A percentile compares a stretch with the other conserved stretches of the same genome.
These are phyloP conservation scores for Suillus subaureus DNA, from an alignment of 768 basidiomycete species.

Conservation along the genomic window DNA sequence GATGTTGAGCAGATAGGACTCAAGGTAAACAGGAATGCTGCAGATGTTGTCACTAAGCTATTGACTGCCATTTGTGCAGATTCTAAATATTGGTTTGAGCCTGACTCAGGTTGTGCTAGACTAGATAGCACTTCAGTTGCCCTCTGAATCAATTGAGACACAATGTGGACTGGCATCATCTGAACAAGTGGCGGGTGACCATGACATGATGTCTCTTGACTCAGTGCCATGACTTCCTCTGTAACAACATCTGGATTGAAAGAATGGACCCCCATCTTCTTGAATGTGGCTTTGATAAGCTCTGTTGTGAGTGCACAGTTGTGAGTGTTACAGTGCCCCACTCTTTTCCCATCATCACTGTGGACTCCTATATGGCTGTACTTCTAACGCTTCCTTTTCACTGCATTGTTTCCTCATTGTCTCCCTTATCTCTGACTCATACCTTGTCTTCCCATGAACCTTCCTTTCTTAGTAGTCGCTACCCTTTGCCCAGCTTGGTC, in stretches of 20 bases:
- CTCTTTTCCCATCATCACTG: no score
- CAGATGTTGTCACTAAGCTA: not conserved
- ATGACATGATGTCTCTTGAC: constrained; percentile 6
- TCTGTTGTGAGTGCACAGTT: constrained; percentile 28
- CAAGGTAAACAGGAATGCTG: not conserved
- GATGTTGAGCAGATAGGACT: not conserved
- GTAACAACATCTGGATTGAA: constrained; percentile 23
- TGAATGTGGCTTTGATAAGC: constrained; percentile 26
- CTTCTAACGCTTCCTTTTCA: no score
- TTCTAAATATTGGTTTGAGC: not conserved
- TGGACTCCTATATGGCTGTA: no score
- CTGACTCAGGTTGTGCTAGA: not conserved
- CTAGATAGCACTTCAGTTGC: constrained; percentile 8
- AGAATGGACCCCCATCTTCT: constrained; percentile 30
- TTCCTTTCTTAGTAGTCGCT: no score
- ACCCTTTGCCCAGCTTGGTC: no score
- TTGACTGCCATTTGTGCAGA: not conserved
- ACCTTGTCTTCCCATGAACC: no score
- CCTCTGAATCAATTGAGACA: constrained; percentile 10
- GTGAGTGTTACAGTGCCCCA: no score
- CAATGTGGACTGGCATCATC: constrained; percentile 10
- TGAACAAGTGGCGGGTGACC: constrained; percentile 3
- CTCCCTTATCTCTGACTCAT: no score
- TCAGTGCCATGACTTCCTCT: constrained; percentile 23
- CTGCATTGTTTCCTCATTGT: no score